phyloP scores from a whole-genome alignment of 179 eudicot genomes.

The Dionaea muscipula region DNA sequence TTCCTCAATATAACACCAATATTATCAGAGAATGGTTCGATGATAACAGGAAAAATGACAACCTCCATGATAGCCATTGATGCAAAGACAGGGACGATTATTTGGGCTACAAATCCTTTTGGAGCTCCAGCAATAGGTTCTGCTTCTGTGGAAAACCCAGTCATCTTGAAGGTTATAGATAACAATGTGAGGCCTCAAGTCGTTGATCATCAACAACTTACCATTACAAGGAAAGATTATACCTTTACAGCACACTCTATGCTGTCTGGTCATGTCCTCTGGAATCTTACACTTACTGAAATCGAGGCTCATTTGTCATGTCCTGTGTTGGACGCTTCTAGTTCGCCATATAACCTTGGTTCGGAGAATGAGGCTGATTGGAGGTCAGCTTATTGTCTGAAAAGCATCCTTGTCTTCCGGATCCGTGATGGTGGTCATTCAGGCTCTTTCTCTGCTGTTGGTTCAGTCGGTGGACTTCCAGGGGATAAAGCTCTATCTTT shows the following conservation, averaged over 20 bases:
- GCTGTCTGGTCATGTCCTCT: conserved; percentile 36
- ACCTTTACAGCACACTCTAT: conserved; percentile 32
- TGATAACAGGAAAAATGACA: conserved; percentile 45
- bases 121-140: conserved; percentile 21
- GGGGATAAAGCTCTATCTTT: conserved; percentile 23
- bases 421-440: conserved; percentile 34
- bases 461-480: conserved; percentile 17
- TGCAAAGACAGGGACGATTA: conserved; percentile 41
- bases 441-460: conserved; percentile 23
- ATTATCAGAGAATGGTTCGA: conserved; percentile 31
- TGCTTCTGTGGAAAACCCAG: conserved; percentile 27
- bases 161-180: conserved; percentile 18
- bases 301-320: conserved; percentile 38
- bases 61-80: conserved; percentile 45
- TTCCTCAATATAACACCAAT: conserved; percentile 38
- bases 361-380: conserved; percentile 17
- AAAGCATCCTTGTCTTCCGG: conserved; percentile 34
- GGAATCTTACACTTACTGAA: conserved; percentile 56
- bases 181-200: conserved; percentile 14
- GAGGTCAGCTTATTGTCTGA: conserved; percentile 23
- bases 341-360: conserved; percentile 7
- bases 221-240: conserved; percentile 57
- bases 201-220: conserved; percentile 12
- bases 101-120: conserved; percentile 36
- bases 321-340: conserved; percentile 22